A percentile compares a stretch with the other conserved stretches of the same genome.
Conservation (phyloP, 306 rosid genomes). For the Rosa persica region DNA sequence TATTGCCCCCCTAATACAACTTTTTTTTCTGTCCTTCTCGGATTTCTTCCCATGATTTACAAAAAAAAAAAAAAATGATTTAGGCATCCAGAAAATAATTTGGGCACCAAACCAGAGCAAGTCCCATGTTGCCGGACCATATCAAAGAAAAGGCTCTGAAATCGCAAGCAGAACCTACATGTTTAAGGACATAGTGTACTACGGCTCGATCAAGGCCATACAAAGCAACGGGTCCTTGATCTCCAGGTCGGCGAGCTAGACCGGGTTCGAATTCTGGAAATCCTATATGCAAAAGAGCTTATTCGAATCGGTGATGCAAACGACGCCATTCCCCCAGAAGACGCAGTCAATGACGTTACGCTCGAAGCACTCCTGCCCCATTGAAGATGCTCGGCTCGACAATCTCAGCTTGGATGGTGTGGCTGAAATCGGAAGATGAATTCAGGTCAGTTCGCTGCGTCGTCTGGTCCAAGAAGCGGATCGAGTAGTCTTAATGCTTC, state of each 20-base stretch:
- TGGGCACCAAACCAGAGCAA: no score
- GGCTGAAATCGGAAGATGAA: no score
- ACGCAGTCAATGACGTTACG: conserved; percentile 81
- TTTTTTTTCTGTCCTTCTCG: no score
- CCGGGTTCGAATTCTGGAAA: conserved; percentile 56
- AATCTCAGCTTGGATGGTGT: conserved; percentile 60
- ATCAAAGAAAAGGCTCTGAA: conserved; percentile 56
- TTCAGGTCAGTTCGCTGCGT: no score
- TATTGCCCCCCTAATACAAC: no score
- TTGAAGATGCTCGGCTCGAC: conserved; percentile 69
- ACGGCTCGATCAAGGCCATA: conserved; percentile 94
- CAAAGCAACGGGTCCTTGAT: conserved; percentile 73
- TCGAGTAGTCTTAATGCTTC: no score
- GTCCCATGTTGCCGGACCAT: no score
- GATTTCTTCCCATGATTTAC: no score
- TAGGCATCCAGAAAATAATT: no score
- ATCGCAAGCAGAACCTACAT: conserved; percentile 89
- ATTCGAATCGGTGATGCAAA: conserved; percentile 70
- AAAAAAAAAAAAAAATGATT: no score
- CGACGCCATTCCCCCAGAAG: conserved; percentile 86
- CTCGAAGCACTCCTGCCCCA: conserved; percentile 82
- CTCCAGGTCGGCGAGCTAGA: conserved; percentile 72
- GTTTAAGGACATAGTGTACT: conserved; percentile 81
- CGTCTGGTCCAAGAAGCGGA: no score
- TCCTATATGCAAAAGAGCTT: conserved; percentile 68